A percentile compares a stretch with the other conserved stretches of the same genome.
Conservation (phyloP, 2,329 filamentous ascomycete species). For the Diaporthe citri region DNA sequence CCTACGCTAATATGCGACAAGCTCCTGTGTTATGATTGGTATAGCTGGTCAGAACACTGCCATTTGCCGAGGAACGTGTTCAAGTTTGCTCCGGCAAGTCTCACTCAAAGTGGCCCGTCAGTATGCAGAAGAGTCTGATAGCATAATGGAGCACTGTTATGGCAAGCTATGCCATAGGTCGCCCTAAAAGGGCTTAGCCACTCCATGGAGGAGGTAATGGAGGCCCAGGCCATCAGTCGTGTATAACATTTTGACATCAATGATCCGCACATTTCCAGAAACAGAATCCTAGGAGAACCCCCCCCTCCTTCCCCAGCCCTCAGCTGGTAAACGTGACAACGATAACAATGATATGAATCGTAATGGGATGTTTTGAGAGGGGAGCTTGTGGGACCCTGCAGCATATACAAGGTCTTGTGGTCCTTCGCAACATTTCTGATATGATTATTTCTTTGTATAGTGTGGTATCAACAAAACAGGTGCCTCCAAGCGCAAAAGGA, state of each 20-base stretch:
- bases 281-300: not conserved
- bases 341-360: not conserved
- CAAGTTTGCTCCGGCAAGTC: too few species aligned
- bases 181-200: not conserved
- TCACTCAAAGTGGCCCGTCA: not conserved
- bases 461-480: slow-evolving; percentile 5
- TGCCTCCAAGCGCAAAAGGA: not conserved
- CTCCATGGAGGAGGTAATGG: not conserved
- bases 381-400: not conserved
- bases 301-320: not conserved
- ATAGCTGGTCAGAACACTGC: too few species aligned
- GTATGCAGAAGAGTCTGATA: not conserved
- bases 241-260: not conserved
- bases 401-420: not conserved
- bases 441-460: not conserved
- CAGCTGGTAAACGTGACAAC: not conserved
- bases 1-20: too few species aligned
- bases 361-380: not conserved
- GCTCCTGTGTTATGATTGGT: too few species aligned
- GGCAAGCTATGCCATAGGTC: not conserved
- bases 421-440: not conserved
- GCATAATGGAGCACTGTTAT: not conserved
- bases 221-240: not conserved
- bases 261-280: not conserved
- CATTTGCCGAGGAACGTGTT: too few species aligned